Evolutionary conservation across 805 yeast genomes (phyloP), one percentile per base, ranked within the genome.

Genomic region (Metschnikowia bowlesiae): DNA sequence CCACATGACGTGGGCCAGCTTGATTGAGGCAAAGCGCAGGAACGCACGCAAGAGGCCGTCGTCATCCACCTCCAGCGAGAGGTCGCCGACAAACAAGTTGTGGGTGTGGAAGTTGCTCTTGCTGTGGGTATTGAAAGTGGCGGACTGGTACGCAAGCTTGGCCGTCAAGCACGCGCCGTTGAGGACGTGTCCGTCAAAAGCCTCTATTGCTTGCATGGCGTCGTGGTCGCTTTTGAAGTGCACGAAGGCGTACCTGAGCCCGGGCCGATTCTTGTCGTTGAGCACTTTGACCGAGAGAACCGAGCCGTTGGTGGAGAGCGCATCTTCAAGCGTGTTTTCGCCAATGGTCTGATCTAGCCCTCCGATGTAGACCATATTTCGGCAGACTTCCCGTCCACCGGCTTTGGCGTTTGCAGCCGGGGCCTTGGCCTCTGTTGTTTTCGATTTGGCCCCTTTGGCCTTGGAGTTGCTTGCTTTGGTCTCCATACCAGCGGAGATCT

Each of bases 1-100:
- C 96, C 97, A 89, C 96, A 89, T 90, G 32, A 89, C 96, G 59
- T 89, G 90, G 10, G 96, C 96, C 65, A 87, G 94, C 43, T 81
- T 71, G 60, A 87, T 71, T 1, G 89, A 78, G 14, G 74, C 72
- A 65, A 79, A 86, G 49, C 73, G 71, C 5, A 71, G 58, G 62
- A 89, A 89, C 10, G 85, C 74, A 40, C 66, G 69, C 46, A 74
- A 74, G 54, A 89, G 75, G 14, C 80, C 63, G 56, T 86, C 95
- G 67, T 90, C 96, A 62, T 87, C 84, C 35, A 90, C 84, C 60
- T 90, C 96, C 7, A 85, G 76, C 37, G 89, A 82, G 58, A 89
- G 76, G 64, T 90, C 96, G 51, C 97, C 96, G 32, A 90, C 89
- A 66, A 89, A 90, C 46, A 90, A 72, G 63, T 87, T 88, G 68